phyloP scores from a whole-genome alignment of 2,329 filamentous ascomycete genomes.

The Didymella keratinophila region DNA sequence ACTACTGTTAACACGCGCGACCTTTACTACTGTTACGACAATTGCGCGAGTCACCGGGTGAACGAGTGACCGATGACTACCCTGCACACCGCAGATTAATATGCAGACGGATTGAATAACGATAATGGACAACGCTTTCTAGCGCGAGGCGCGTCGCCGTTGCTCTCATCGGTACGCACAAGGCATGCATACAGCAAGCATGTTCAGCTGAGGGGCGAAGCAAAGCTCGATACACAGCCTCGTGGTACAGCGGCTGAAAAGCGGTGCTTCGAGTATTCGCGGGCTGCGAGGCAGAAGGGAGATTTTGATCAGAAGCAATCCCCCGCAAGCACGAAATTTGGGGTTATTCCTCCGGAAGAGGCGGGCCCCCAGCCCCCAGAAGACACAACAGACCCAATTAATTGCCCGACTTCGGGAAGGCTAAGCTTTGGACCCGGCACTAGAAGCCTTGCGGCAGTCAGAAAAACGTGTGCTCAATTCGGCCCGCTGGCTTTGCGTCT shows the following conservation, averaged over 20 bases:
- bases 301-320: neutral
- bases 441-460: slow-evolving; percentile 11
- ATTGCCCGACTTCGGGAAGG: slow-evolving; percentile 3
- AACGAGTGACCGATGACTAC: neutral
- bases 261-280: neutral
- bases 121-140: neutral
- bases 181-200: neutral
- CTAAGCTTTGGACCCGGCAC: slow-evolving; percentile 7
- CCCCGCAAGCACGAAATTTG: slow-evolving; percentile 9
- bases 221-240: neutral
- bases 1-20: neutral
- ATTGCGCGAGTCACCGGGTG: neutral
- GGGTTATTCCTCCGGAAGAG: slow-evolving; percentile 5
- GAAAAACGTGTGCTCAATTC: slow-evolving; percentile 12
- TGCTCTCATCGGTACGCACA: neutral
- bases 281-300: neutral
- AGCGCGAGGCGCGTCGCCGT: neutral
- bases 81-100: neutral
- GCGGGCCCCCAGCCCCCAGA: slow-evolving; percentile 14
- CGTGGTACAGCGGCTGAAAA: neutral
- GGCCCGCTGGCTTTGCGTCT: slow-evolving; percentile 16
- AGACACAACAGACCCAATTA: slow-evolving; percentile 2
- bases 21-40: neutral
- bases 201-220: neutral
- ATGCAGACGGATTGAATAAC: neutral